phyloP scores from a whole-genome alignment of 2,329 filamentous ascomycete species.

The Cercospora berteroae region DNA sequence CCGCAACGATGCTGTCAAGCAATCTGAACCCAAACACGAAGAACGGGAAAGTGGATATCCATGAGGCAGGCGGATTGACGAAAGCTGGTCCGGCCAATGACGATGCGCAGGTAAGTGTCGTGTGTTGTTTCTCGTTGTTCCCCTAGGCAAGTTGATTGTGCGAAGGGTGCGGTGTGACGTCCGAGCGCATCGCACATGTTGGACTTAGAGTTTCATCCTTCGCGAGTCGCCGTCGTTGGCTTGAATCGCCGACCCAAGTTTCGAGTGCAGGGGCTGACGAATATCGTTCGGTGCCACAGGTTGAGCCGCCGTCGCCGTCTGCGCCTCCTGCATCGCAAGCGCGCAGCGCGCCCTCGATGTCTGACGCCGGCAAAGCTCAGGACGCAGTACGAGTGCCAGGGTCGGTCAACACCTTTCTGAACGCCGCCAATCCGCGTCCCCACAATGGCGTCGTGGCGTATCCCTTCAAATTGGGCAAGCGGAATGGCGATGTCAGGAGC shows the following conservation, averaged over 20 bases:
- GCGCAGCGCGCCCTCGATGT: conserved; percentile 11
- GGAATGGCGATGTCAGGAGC: conserved; percentile 33
- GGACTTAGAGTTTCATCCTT: not conserved
- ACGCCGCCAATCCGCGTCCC: conserved; percentile 60
- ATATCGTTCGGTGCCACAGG: conserved; percentile 3
- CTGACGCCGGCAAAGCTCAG: conserved; percentile 22
- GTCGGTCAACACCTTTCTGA: conserved; percentile 48
- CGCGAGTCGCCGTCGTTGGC: conserved; percentile 1
- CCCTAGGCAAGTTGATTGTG: not conserved
- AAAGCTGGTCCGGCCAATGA: conserved; percentile 2
- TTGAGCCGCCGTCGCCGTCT: conserved; percentile 7
- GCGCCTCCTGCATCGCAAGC: not conserved
- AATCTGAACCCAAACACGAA: conserved; percentile 11
- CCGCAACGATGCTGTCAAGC: conserved; percentile 17
- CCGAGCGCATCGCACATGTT: not conserved
- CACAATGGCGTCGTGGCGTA: conserved; percentile 68
- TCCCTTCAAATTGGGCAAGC: conserved; percentile 61
- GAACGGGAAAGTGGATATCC: not conserved
- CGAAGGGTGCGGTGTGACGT: conserved; percentile 5
- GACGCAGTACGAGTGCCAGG: conserved; percentile 29
- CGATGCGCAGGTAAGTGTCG: conserved; percentile 2
- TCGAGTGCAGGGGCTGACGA: conserved; percentile 10
- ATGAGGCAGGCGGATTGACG: not conserved
- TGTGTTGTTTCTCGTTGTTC: not conserved
- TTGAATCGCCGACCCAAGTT: conserved; percentile 1